Evolutionary conservation across 257 asterid species (phyloP).

Genomic region (Gentiana straminea): DNA sequence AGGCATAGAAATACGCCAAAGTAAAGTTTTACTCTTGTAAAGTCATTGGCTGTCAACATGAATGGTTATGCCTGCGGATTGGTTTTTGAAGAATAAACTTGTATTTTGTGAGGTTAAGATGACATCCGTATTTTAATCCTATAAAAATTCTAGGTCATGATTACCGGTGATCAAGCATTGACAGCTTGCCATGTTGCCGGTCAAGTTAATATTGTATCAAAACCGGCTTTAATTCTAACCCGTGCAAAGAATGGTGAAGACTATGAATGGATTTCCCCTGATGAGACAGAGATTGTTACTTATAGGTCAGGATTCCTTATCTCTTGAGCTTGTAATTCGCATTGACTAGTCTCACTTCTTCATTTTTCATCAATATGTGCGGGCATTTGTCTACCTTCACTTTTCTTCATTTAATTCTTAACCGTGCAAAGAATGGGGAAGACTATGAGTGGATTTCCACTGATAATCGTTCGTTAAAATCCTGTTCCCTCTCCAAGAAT

Average conservation of each 20-base stretch:
- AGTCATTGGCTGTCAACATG: too few species aligned
- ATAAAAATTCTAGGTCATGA: constrained; percentile 56
- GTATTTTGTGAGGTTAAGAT: too few species aligned
- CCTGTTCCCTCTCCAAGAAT: background rate
- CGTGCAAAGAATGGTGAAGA: constrained; percentile 35
- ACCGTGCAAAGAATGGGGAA: constrained; percentile 34
- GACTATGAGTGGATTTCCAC: constrained; percentile 89
- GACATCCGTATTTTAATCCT: too few species aligned
- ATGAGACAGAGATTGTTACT: constrained; percentile 42
- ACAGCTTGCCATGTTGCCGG: constrained; percentile 98
- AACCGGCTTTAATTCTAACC: constrained; percentile 74
- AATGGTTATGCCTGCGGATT: too few species aligned
- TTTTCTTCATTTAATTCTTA: constrained; percentile 37
- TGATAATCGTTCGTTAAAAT: constrained; percentile 30
- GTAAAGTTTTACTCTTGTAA: too few species aligned
- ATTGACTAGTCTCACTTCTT: constrained; percentile 4
- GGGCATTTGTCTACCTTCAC: background rate
- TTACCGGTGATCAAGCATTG: constrained; percentile 98
- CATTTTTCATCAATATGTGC: background rate
- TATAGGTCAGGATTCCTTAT: constrained; percentile 41
- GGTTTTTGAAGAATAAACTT: too few species aligned
- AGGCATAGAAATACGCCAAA: too few species aligned
- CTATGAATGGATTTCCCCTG: constrained; percentile 93
- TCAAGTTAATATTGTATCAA: constrained; percentile 85
- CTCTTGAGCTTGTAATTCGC: constrained; percentile 1